Evolutionary conservation across 1,284 basidiomycete species (phyloP).

Genomic region (Fomitopsis betulina): DNA sequence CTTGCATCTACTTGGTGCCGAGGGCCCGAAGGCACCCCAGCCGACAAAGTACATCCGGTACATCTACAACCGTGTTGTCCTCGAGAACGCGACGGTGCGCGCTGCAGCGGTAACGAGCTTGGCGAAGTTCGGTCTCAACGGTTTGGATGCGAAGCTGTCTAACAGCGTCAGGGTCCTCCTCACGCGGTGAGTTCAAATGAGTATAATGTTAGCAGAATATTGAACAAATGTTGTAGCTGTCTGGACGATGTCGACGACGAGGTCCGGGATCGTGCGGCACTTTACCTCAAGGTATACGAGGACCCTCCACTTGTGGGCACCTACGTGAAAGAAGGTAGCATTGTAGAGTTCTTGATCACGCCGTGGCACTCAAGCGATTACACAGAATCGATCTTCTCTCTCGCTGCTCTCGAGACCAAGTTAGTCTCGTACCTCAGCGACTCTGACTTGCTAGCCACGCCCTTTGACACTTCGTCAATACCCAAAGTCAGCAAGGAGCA

Average conservation of each 20-base stretch:
- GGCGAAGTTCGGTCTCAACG: slow-evolving; percentile 95
- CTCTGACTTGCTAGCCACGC: slow-evolving; percentile 55
- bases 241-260: slow-evolving; percentile 99
- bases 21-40: slow-evolving; percentile 93
- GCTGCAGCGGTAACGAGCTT: slow-evolving; percentile 94
- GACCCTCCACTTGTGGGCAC: slow-evolving; percentile 78
- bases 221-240: slow-evolving; percentile 52
- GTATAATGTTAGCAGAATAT: slow-evolving; percentile 6
- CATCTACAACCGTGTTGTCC: slow-evolving; percentile 98
- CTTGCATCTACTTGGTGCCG: slow-evolving; percentile 90
- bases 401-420: slow-evolving; percentile 82
- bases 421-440: slow-evolving; percentile 89
- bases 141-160: slow-evolving; percentile 73
- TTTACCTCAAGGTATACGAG: slow-evolving; percentile 86
- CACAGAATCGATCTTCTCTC: slow-evolving; percentile 87
- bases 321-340: slow-evolving; percentile 87
- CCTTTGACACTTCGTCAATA: slow-evolving; percentile 79
- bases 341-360: background rate
- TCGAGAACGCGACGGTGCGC: slow-evolving; percentile 97
- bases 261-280: slow-evolving; percentile 94
- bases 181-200: slow-evolving; percentile 50
- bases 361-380: slow-evolving; percentile 1
- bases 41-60: slow-evolving; percentile 99
- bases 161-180: slow-evolving; percentile 87
- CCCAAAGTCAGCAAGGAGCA: slow-evolving; percentile 91